Evolutionary conservation across 2,329 filamentous ascomycete genomes (phyloP).

Genomic region (Cladosporium phlei): DNA sequence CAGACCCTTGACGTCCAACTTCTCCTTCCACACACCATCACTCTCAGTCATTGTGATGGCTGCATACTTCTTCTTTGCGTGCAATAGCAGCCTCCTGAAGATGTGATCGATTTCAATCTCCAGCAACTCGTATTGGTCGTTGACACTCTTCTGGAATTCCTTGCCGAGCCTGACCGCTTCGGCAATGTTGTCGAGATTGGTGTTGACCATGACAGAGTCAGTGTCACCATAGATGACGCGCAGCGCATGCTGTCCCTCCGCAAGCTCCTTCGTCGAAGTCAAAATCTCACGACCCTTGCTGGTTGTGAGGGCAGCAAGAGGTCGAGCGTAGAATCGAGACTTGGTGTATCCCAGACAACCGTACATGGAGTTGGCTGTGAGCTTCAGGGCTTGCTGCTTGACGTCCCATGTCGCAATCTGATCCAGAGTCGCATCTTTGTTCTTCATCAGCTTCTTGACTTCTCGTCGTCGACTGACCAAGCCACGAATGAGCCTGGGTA

Average conservation of each 20-base stretch:
- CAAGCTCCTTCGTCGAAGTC: conserved; percentile 89
- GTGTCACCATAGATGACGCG: conserved; percentile 99
- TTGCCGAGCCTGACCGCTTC: conserved; percentile 87
- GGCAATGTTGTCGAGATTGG: conserved; percentile 87
- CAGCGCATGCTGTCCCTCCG: conserved; percentile 75
- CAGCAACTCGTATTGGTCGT: conserved; percentile 83
- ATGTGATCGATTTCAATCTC: conserved; percentile 99
- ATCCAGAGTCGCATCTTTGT: conserved; percentile 77
- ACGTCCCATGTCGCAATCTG: conserved; percentile 95
- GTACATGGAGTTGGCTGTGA: conserved; percentile 99
- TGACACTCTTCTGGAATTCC: conserved; percentile 92
- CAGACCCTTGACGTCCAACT: conserved; percentile 95
- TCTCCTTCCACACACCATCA: conserved; percentile 84
- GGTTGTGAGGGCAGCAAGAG: conserved; percentile 90
- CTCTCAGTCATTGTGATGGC: conserved; percentile 85
- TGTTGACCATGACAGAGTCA: conserved; percentile 99
- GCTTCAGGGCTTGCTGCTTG: conserved; percentile 91
- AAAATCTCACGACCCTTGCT: conserved; percentile 98
- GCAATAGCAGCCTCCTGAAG: conserved; percentile 85
- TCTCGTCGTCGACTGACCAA: conserved; percentile 83
- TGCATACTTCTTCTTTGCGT: conserved; percentile 99
- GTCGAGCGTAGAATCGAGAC: conserved; percentile 94
- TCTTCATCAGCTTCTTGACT: conserved; percentile 96
- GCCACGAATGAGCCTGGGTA: conserved; percentile 86
- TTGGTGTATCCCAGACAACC: conserved; percentile 95